Conservation (phyloP, 2,329 filamentous ascomycete species). For the Calonectria leucothoes region DNA sequence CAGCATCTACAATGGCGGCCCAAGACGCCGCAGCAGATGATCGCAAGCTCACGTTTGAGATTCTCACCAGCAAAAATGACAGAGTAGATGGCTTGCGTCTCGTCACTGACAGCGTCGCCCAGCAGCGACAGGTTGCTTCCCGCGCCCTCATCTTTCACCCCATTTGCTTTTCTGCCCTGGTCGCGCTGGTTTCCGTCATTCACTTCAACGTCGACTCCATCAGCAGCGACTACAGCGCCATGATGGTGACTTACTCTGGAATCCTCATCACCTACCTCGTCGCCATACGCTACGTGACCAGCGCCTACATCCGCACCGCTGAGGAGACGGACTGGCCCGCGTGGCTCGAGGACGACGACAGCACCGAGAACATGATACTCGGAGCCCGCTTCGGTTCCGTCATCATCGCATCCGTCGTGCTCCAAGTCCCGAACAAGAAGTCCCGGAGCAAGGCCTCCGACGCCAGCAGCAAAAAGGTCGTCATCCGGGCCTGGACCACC, state of each 20-base stretch:
- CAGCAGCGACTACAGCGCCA: constrained; percentile 63
- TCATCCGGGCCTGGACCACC: constrained; percentile 86
- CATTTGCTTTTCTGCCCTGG: constrained; percentile 58
- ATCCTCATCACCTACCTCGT: constrained; percentile 73
- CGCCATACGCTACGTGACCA: constrained; percentile 68
- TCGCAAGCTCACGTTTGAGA: constrained; percentile 71
- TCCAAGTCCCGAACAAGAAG: constrained; percentile 61
- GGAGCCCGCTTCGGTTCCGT: constrained; percentile 74
- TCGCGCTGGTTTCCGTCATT: constrained; percentile 51
- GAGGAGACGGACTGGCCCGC: constrained; percentile 73
- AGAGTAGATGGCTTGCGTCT: constrained; percentile 76
- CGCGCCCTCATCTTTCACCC: constrained; percentile 73
- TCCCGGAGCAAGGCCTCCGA: background rate
- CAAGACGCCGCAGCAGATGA: constrained; percentile 47
- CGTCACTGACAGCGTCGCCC: constrained; percentile 83
- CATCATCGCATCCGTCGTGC: constrained; percentile 76
- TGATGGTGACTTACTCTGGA: constrained; percentile 67
- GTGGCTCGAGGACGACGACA: constrained; percentile 54
- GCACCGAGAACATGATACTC: constrained; percentile 66
- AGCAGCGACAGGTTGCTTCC: constrained; percentile 79
- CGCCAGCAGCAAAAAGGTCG: constrained; percentile 64
- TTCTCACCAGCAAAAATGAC: constrained; percentile 64
- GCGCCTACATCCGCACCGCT: constrained; percentile 72
- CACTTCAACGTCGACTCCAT: constrained; percentile 52
- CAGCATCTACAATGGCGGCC: constrained; percentile 18